A percentile compares a stretch with the other conserved stretches of the same genome.
Conservation (phyloP, 2,329 filamentous ascomycete species). For the Colletotrichum kahawae region DNA sequence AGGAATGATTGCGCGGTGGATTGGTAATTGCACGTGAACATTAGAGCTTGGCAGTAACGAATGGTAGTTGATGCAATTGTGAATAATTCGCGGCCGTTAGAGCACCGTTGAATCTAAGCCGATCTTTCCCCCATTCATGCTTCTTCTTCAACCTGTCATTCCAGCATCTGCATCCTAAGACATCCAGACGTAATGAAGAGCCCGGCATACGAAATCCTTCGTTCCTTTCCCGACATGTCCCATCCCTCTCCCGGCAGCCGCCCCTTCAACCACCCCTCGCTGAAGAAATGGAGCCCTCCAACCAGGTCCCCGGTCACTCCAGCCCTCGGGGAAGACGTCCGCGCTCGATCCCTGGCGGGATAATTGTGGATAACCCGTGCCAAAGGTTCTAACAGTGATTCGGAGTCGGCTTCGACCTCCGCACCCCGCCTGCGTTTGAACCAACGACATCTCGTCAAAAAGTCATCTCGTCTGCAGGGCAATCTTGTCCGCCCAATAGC, state of each 20-base stretch:
- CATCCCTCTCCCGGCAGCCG: neutral
- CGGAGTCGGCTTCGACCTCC: neutral
- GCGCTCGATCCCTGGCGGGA: neutral
- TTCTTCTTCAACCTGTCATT: neutral
- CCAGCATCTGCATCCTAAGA: neutral
- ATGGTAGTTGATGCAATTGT: neutral
- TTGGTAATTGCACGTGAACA: neutral
- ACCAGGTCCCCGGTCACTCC: neutral
- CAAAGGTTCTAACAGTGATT: neutral
- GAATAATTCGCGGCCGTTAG: neutral
- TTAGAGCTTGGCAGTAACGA: neutral
- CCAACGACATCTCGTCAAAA: neutral
- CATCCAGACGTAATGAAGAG: neutral
- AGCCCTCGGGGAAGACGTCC: neutral
- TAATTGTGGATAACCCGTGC: neutral
- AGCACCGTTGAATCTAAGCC: neutral
- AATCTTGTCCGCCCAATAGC: neutral
- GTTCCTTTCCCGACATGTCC: accelerated
- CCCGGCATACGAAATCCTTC: neutral
- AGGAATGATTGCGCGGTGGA: neutral
- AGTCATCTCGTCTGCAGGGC: neutral
- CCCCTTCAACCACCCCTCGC: neutral
- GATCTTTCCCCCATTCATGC: neutral
- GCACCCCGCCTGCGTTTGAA: neutral
- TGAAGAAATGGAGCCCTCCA: neutral